Evolutionary conservation across 129 eudicot genomes (phyloP).

Genomic region (Pittosporum tobira): DNA sequence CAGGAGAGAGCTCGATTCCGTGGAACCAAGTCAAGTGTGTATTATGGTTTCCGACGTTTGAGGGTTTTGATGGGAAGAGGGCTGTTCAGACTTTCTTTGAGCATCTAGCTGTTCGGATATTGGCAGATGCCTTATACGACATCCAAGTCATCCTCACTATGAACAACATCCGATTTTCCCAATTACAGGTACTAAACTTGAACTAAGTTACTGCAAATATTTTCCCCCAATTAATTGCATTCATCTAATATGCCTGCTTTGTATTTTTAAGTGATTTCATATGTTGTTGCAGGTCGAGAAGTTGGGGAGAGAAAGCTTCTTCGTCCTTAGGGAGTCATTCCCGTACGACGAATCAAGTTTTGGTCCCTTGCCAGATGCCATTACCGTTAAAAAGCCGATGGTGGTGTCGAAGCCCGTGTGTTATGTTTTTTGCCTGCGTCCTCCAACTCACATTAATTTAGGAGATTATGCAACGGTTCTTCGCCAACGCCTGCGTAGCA

Average conservation of each 20-base stretch:
- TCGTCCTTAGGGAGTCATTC: slow-evolving; percentile 61
- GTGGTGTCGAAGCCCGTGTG: slow-evolving; percentile 45
- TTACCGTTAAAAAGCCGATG: slow-evolving; percentile 42
- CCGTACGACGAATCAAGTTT: slow-evolving; percentile 59
- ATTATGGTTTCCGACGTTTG: slow-evolving; percentile 70
- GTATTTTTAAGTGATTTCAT: no score
- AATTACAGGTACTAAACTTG: slow-evolving; percentile 51
- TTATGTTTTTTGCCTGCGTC: slow-evolving; percentile 53
- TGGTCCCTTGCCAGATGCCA: slow-evolving; percentile 45
- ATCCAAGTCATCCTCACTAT: slow-evolving; percentile 53
- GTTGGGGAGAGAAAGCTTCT: slow-evolving; percentile 58
- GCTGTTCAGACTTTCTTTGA: slow-evolving; percentile 46
- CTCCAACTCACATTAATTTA: slow-evolving; percentile 44
- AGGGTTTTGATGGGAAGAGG: slow-evolving; percentile 29
- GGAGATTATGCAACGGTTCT: slow-evolving; percentile 30
- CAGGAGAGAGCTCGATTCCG: slow-evolving; percentile 36
- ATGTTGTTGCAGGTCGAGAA: slow-evolving; percentile 59
- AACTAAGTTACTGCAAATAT: no score
- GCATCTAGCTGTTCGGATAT: slow-evolving; percentile 53
- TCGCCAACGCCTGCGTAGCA: slow-evolving; percentile 21
- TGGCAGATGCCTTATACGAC: slow-evolving; percentile 50
- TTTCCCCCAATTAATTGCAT: no score
- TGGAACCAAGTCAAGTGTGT: slow-evolving; percentile 56
- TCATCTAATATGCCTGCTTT: not conserved
- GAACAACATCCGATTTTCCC: slow-evolving; percentile 85